Evolutionary conservation across 495 filamentous ascomycete genomes (phyloP).

Genomic region (Thermothielavioides terrestris): DNA sequence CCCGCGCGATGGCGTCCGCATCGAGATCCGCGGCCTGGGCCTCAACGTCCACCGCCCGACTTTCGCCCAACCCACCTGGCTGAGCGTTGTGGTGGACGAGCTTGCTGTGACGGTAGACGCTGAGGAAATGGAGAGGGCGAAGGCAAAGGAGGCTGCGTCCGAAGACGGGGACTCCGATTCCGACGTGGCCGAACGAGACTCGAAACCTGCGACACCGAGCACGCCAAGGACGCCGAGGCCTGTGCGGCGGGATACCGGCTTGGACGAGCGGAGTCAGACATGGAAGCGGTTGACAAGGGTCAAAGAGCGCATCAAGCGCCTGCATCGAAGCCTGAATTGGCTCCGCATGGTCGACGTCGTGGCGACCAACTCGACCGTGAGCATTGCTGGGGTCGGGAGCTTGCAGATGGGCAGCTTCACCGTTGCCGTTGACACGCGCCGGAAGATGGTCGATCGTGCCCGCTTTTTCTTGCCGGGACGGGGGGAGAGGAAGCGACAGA

Average conservation of each 20-base stretch:
- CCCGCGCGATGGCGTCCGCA: conserved; percentile 72
- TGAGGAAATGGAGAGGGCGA: conserved; percentile 46
- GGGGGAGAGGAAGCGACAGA: conserved; percentile 57
- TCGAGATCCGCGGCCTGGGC: conserved; percentile 84
- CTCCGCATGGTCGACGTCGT: conserved; percentile 82
- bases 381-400: conserved; percentile 69
- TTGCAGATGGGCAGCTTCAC: conserved; percentile 78
- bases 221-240: conserved; percentile 16
- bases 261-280: conserved; percentile 52
- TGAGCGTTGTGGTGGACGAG: conserved; percentile 80
- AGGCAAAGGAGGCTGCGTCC: conserved; percentile 18
- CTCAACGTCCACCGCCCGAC: conserved; percentile 84
- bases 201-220: conserved; percentile 14
- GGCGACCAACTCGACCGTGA: conserved; percentile 68
- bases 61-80: conserved; percentile 94
- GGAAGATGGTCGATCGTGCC: conserved; percentile 82
- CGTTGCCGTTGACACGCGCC: conserved; percentile 80
- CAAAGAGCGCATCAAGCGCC: conserved; percentile 74
- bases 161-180: conserved; percentile 19
- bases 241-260: conserved; percentile 15
- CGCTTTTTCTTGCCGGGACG: conserved; percentile 77
- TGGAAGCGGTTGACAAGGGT: conserved; percentile 68
- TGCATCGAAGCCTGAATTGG: conserved; percentile 84
- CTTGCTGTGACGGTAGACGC: conserved; percentile 76
- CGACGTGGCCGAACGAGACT: conserved; percentile 19